Percentiles rank a stretch among this genome's conserved stretches.
Evolutionary conservation across 2,329 filamentous ascomycete genomes (phyloP).

Genomic region (Paecilomyces niveus): DNA sequence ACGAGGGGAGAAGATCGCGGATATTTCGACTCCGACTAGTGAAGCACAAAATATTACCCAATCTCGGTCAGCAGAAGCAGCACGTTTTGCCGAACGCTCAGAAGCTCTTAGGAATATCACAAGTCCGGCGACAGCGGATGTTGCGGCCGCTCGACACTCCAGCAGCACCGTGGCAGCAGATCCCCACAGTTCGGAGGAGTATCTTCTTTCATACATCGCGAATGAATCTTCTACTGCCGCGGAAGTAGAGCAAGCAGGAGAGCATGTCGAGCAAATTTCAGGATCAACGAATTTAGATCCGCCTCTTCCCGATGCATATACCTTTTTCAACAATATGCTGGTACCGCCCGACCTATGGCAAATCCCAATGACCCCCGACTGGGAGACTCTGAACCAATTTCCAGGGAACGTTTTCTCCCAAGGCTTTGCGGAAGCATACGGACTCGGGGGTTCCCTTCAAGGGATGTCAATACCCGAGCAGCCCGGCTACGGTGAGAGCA

Average conservation of each 20-base stretch:
- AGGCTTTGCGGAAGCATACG: neutral
- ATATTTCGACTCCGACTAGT: neutral
- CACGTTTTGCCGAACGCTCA: neutral
- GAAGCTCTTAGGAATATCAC: neutral
- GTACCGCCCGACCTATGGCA: conserved; percentile 58
- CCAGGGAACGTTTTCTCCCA: conserved; percentile 16
- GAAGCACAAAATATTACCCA: neutral
- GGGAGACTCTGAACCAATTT: conserved; percentile 47
- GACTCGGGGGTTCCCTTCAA: neutral
- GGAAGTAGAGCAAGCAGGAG: conserved; percentile 20
- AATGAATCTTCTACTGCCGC: neutral
- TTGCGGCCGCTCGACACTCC: neutral
- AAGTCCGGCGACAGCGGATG: neutral
- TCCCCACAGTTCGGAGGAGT: neutral
- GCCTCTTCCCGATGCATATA: conserved; percentile 11
- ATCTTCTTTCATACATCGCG: neutral
- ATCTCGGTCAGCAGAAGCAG: neutral
- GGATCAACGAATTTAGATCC: conserved; percentile 10
- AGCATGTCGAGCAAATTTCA: conserved; percentile 15
- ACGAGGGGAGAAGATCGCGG: neutral
- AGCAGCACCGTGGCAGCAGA: neutral
- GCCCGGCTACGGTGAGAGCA: neutral
- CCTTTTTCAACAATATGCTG: conserved; percentile 9
- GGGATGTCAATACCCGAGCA: neutral
- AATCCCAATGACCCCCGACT: conserved; percentile 84